Conservation (phyloP, 495 filamentous ascomycete genomes). For the Aspergillus ostianus region DNA sequence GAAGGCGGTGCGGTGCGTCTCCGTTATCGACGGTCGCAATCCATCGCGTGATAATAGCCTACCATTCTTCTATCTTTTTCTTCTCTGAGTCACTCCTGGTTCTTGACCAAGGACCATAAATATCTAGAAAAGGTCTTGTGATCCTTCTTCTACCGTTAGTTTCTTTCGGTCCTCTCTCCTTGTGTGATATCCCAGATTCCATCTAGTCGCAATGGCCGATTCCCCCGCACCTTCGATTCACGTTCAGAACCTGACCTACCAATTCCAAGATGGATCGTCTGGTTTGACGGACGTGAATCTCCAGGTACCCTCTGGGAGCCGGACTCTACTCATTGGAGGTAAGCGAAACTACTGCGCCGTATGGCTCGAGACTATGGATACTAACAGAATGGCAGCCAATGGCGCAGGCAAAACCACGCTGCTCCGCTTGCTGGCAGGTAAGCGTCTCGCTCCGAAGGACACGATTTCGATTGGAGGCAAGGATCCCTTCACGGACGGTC, state of each 20-base stretch:
- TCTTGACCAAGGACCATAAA: neutral
- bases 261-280: slow-evolving; percentile 74
- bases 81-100: neutral
- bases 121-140: neutral
- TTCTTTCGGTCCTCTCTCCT: neutral
- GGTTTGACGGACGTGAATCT: slow-evolving; percentile 72
- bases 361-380: neutral
- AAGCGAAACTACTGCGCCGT: slow-evolving; percentile 13
- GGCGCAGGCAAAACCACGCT: slow-evolving; percentile 97
- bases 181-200: neutral
- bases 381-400: slow-evolving; percentile 60
- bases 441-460: slow-evolving; percentile 76
- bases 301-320: slow-evolving; percentile 73
- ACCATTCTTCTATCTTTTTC: neutral
- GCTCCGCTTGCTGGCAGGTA: slow-evolving; percentile 85
- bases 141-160: neutral
- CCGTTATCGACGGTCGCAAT: slow-evolving; percentile 7
- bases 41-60: slow-evolving; percentile 2
- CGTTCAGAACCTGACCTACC: slow-evolving; percentile 78
- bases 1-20: slow-evolving; percentile 9
- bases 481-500: slow-evolving; percentile 84
- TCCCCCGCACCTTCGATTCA: slow-evolving; percentile 54
- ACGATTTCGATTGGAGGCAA: slow-evolving; percentile 73
- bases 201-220: slow-evolving; percentile 14
- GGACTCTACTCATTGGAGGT: slow-evolving; percentile 92